phyloP scores from a whole-genome alignment of 129 eudicot species.

The Tanacetum coccineum region DNA sequence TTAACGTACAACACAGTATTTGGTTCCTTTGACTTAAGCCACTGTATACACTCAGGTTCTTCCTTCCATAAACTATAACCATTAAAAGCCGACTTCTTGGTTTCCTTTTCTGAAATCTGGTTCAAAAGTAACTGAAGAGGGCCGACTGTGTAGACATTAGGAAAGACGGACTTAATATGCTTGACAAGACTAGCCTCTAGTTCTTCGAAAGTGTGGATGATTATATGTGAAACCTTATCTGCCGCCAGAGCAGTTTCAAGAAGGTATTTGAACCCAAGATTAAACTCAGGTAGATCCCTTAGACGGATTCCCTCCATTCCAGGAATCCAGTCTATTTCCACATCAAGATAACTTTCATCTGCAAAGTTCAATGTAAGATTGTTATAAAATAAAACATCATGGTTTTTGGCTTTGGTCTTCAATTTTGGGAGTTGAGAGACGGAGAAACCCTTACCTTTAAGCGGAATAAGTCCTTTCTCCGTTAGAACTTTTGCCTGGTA shows the following conservation, averaged over 20 bases:
- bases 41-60: no score
- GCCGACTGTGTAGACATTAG: slow-evolving; percentile 32
- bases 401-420: not conserved
- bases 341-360: slow-evolving; percentile 48
- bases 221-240: slow-evolving; percentile 29
- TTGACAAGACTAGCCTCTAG: slow-evolving; percentile 37
- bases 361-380: slow-evolving; percentile 9
- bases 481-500: slow-evolving; percentile 19
- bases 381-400: not conserved
- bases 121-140: no score
- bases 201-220: slow-evolving; percentile 51
- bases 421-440: not conserved
- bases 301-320: slow-evolving; percentile 43
- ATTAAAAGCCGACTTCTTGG: no score
- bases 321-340: slow-evolving; percentile 39
- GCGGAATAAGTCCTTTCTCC: slow-evolving; percentile 29
- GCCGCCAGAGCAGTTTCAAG: slow-evolving; percentile 8
- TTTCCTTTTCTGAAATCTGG: no score
- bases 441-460: slow-evolving; percentile 24
- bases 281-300: slow-evolving; percentile 47
- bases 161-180: slow-evolving; percentile 22
- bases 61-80: no score
- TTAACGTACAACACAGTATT: no score
- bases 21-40: no score
- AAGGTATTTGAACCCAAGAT: slow-evolving; percentile 28